Conservation (phyloP, 23 red algal species). For the Porphyridium purpureum region DNA sequence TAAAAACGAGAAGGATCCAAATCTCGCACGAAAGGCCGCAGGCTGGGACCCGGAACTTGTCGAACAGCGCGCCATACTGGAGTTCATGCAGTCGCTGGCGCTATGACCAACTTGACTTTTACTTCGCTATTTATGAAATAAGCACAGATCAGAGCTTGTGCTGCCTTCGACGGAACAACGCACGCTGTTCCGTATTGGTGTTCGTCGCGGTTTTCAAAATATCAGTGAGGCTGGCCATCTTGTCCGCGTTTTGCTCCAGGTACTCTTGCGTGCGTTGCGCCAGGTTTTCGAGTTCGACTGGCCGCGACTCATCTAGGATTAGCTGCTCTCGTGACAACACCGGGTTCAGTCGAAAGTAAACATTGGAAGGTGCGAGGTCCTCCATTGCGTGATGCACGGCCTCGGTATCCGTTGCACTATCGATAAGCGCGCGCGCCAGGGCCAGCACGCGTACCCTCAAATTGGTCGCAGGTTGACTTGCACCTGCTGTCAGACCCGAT, state of each 20-base stretch:
- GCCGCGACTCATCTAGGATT: constrained; percentile 15
- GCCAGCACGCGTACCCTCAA: constrained; percentile 10
- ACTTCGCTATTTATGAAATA: too few relatives aligned
- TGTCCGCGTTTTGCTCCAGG: constrained; percentile 5
- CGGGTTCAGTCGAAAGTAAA: constrained; percentile 41
- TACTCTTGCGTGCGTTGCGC: constrained; percentile 1
- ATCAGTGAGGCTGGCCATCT: background rate
- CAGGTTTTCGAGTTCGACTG: constrained; percentile 9
- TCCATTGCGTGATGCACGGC: constrained; percentile 35
- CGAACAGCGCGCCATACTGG: too few relatives aligned
- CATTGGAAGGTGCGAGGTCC: constrained; percentile 9
- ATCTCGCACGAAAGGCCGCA: too few relatives aligned
- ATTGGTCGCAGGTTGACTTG: too few relatives aligned
- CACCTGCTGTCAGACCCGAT: too few relatives aligned
- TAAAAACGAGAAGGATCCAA: too few relatives aligned
- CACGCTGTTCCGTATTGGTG: too few relatives aligned
- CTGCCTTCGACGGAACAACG: too few relatives aligned
- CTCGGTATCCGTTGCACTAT: constrained; percentile 37
- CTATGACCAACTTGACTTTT: too few relatives aligned
- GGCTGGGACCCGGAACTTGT: too few relatives aligned
- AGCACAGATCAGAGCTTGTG: too few relatives aligned
- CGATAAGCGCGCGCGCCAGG: constrained; percentile 18
- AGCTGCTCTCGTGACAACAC: constrained; percentile 7
- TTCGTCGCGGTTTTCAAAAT: background rate
- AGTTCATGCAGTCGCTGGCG: too few relatives aligned